Evolutionary conservation across 2,329 filamentous ascomycete genomes (phyloP), one percentile per base, ranked within the genome.

Genomic region (Immersiporthe knoxdaviesiana): DNA sequence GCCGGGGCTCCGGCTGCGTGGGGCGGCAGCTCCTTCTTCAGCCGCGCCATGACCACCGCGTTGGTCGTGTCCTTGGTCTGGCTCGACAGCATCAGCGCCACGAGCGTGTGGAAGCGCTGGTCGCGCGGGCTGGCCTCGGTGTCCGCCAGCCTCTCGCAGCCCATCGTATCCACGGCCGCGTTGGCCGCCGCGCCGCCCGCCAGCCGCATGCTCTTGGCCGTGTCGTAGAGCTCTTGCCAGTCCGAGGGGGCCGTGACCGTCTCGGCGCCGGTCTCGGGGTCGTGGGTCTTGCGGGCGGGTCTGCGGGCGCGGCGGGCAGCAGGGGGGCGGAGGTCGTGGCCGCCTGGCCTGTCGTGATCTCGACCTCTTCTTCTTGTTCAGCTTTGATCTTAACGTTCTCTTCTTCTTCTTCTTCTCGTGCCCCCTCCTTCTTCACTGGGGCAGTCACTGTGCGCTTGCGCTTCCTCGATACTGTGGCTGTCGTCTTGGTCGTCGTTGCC

Each of bases 161-260:
- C 96, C 94, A 98, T 97, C 0, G 95, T 98, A 79, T 99, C 96
- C 14, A 99, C 96, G 0, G 95, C 92, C 0, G 96, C 96, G 86
- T 91, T 80, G 82, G 87, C 77, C 77, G 91, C 81, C 81, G 80
- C 76, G 7, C 85, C 85, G 8, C 85, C 85, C 3, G 70, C 64
- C 5, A 80, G 78, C 2, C 89, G 90, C 94, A 98, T 97, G 75
- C 88, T 86, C 75, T 91, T 90, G 59, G 97, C 91, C 0, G 88
- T 81, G 44, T 85, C 81, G 80, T 97, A 99, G 68, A 97, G 89
- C 68, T 90, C 87, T 72, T 93, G 89, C 96, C 96, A 97, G 77
- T 94, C 89, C 0, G 89, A 84, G 0, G 94, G 94, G 1, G 93
- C 88, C n/a, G 80, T 76, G 10, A 83, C 80, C 78, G 68, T 80